Base-by-base conservation (phyloP, 2,329 filamentous ascomycete genomes). In the Arthrobotrys conoides region DNA sequence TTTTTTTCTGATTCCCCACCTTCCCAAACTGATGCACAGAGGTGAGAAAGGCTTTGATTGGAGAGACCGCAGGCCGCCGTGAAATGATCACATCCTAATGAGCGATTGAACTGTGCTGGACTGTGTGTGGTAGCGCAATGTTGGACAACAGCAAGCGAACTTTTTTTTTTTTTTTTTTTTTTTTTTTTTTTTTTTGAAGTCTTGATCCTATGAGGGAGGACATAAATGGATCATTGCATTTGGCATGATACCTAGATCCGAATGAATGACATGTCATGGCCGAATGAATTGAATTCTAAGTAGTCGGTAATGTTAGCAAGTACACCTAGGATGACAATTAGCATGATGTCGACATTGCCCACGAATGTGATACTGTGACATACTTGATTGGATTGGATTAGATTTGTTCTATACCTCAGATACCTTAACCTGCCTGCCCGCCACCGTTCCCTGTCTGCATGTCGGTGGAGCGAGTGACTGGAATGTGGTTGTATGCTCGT, bases 21-120 rank as follows among this genome's bases (percentile, higher is more conserved):
- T 76, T 76, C 71, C 71, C 64, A 38, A 76, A 61, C 69, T 36
- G 55, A 69, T 64, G 69, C 69, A 65, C 10, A 55, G 14, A 5
- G 46, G 57, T 36, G 59, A 71, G 69, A 71, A 71, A 49, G n/a
- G 14, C 41, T 70, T 24, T 63, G 67, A 71, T 71, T 71, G 67
- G 67, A 71, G 67, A 41, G 53, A 41, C 46, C 30, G 22, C 20
- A 48, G 48, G 20, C 22, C 12, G 49, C 41, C 66, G 51, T 38
- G 67, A 71, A 71, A 63, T 71, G 67, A 71, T 63, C 67, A 51
- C 67, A 57, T 27, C 53, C 36, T 51, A 59, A 24, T 24, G 9
- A 61, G 33, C 57, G 36, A 41, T 27, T 41, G 48, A 16, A 8
- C 20, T 22, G 18, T 22, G 8, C 18, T n/a, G n/a, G n/a, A 44